Evolutionary conservation across 257 asterid species (phyloP).

Genomic region (Primulina huaijiensis): DNA sequence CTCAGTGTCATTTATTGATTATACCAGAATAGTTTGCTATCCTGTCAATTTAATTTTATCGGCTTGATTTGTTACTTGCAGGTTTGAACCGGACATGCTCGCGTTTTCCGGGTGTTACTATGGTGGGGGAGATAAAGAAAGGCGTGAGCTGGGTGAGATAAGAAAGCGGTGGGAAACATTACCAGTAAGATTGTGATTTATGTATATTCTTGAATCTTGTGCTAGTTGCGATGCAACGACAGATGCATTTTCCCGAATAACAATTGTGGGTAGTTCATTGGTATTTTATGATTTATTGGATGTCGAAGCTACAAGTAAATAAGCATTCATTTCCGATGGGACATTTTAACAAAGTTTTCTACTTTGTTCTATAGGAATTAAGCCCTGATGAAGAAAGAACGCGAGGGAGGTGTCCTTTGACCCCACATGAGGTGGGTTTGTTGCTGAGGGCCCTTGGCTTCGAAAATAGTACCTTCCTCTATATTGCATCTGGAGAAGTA

Average conservation of each 20-base stretch:
- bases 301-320: conserved; percentile 6
- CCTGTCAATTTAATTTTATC: conserved; percentile 18
- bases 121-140: conserved; percentile 78
- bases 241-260: conserved; percentile 6
- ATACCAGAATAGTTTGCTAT: conserved; percentile 13
- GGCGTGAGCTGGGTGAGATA: conserved; percentile 53
- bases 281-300: not conserved
- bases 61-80: conserved; percentile 29
- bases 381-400: conserved; percentile 93
- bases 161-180: conserved; percentile 24
- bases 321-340: not conserved
- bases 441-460: conserved; percentile 95
- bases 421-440: conserved; percentile 96
- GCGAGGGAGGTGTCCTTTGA: conserved; percentile 96
- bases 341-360: conserved; percentile 13
- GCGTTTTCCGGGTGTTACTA: conserved; percentile 76
- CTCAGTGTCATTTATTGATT: conserved; percentile 8
- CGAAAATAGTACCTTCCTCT: conserved; percentile 71
- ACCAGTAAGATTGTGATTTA: conserved; percentile 10
- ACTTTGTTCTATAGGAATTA: conserved; percentile 50
- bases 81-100: conserved; percentile 31
- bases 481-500: conserved; percentile 97
- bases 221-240: not conserved
- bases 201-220: not conserved
- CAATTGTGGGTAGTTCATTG: not conserved